These are phyloP conservation scores for Cichorium intybus DNA, from an alignment of 140 eudicot species.

Conservation along the genomic window DNA sequence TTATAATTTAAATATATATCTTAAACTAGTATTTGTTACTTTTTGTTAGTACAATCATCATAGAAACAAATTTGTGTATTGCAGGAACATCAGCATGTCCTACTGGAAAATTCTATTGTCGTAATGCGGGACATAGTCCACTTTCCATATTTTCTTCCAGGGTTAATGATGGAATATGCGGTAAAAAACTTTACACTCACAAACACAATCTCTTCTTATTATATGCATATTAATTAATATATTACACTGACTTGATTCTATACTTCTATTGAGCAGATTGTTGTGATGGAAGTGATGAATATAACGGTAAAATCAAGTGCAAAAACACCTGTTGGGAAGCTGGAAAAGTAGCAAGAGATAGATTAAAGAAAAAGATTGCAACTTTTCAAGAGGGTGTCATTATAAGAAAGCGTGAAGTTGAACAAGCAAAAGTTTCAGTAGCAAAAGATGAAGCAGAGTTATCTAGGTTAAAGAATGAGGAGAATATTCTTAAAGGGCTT, in stretches of 20 bases:
- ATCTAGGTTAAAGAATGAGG: slow-evolving; percentile 76
- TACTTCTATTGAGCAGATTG: slow-evolving; percentile 68
- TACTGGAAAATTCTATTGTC: slow-evolving; percentile 66
- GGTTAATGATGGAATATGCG: slow-evolving; percentile 97
- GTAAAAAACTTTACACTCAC: slow-evolving; percentile 33
- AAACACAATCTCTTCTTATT: neutral
- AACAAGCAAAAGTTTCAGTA: slow-evolving; percentile 57
- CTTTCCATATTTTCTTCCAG: slow-evolving; percentile 65
- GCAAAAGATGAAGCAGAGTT: slow-evolving; percentile 87
- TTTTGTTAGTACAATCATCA: slow-evolving; percentile 2
- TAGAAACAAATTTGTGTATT: slow-evolving; percentile 7
- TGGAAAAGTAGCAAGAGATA: slow-evolving; percentile 92
- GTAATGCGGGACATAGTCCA: slow-evolving; percentile 76
- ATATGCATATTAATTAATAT: neutral
- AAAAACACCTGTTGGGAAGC: slow-evolving; percentile 97
- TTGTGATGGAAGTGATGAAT: slow-evolving; percentile 99
- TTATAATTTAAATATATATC: neutral
- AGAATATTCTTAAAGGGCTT: slow-evolving; percentile 73
- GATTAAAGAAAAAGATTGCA: slow-evolving; percentile 74
- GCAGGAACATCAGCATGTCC: slow-evolving; percentile 99
- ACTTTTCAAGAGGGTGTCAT: slow-evolving; percentile 67
- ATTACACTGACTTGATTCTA: slow-evolving; percentile 4
- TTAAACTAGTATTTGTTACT: neutral
- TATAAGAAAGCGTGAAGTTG: slow-evolving; percentile 65
- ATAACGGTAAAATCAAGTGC: slow-evolving; percentile 79